Base-by-base conservation (phyloP, 2,329 filamentous ascomycete genomes). In the Myotisia sp. region DNA sequence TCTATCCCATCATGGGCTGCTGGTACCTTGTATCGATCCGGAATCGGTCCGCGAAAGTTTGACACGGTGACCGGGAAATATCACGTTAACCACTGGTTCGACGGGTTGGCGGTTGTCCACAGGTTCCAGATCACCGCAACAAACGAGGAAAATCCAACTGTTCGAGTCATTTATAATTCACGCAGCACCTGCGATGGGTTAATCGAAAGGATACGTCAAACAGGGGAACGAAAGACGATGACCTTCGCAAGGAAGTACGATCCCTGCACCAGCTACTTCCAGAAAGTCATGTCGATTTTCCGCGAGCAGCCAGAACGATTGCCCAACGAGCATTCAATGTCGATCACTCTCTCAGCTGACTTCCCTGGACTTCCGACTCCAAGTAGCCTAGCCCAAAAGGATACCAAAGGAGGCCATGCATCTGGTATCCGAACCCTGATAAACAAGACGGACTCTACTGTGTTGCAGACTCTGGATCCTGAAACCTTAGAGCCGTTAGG, bases 11-110 rank as follows among this genome's bases (percentile, higher is more conserved):
- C 62, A 1, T 86, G 79, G 63, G 73, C 73, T 3, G 74, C 78
- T 2, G 83, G 83, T 1, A 64, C 70, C 1, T 64, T 90, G 1
- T 87, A 77, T 53, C 70, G 82, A 16, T 85, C 78, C 0, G 82
- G 83, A 0, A 79, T 80, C 0, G 79, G 80, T 1, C 65, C 70
- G 18, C 71, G 69, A 51, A 67, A 68, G 23, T 57, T 84, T 3
- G 63, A 74, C n/a, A 74, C 71, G 1, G 55, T 69, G 2, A 63
- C 64, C 3, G 72, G 74, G n/a, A 70, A 64, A 0, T 75, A 76
- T 47, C 61, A 65, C 20, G 63, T 76, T 8, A 70, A 66, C 1
- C 81, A 90, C 52, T 90, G 82, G 82, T 90, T 90, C 44, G 83
- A 90, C 50, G 79, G 79, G 4, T 74, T 84, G 38, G 69, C 73